phyloP scores from a whole-genome alignment of 345 rosid genomes.

The Euphorbia pulcherrima region DNA sequence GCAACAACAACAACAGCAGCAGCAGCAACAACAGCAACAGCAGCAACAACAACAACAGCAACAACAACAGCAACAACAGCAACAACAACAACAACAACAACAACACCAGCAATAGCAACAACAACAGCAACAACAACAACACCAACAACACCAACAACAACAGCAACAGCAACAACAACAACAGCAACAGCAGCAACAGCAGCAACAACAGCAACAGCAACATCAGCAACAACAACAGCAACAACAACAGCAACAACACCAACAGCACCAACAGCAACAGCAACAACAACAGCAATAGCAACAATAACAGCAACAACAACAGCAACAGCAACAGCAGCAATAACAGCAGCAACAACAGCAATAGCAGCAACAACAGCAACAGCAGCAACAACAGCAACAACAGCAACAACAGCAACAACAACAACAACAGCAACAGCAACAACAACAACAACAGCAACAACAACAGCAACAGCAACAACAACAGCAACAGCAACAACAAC shows the following conservation, averaged over 20 bases:
- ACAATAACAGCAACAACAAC: neutral
- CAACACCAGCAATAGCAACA: neutral
- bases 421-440: neutral
- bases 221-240: neutral
- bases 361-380: no score
- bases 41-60: neutral
- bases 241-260: neutral
- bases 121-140: neutral
- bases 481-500: neutral
- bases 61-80: neutral
- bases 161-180: neutral
- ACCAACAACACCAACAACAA: neutral
- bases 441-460: neutral
- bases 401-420: neutral
- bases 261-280: neutral
- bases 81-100: neutral
- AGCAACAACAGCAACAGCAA: neutral
- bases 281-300: neutral
- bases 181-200: neutral
- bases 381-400: neutral
- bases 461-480: neutral
- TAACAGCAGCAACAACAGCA: neutral
- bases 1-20: no score
- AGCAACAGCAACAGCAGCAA: neutral
- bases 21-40: neutral